Evolutionary conservation across 2,329 filamentous ascomycete genomes (phyloP).

Genomic region (Hypoxylon sp.): DNA sequence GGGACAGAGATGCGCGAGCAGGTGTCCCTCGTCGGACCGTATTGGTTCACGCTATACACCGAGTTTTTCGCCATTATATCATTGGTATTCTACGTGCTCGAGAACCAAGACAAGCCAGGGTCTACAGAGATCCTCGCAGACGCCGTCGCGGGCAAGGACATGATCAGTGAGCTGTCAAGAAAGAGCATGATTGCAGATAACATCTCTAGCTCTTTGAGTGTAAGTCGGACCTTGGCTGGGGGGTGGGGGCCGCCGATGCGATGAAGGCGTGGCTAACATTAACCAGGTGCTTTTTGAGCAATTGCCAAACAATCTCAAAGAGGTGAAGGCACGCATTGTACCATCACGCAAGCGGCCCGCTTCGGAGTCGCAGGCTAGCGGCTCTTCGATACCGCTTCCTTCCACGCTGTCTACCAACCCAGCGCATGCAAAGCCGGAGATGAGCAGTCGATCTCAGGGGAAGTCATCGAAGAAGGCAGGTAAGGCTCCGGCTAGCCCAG

Average conservation of each 20-base stretch:
- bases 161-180: slow-evolving; percentile 79
- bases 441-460: slow-evolving; percentile 26
- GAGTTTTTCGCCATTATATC: slow-evolving; percentile 84
- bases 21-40: slow-evolving; percentile 78
- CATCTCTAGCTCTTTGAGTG: slow-evolving; percentile 79
- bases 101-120: slow-evolving; percentile 78
- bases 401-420: slow-evolving; percentile 41
- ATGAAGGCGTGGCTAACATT: slow-evolving; percentile 32
- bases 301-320: slow-evolving; percentile 75
- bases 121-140: slow-evolving; percentile 84
- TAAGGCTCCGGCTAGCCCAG: slow-evolving; percentile 33
- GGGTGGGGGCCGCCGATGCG: too few species aligned
- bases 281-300: slow-evolving; percentile 80
- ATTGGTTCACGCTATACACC: slow-evolving; percentile 88
- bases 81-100: slow-evolving; percentile 79
- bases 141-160: slow-evolving; percentile 83
- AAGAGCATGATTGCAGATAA: slow-evolving; percentile 89
- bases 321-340: slow-evolving; percentile 49
- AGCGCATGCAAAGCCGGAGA: slow-evolving; percentile 23
- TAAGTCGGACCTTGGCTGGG: slow-evolving; percentile 53
- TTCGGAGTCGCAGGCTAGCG: slow-evolving; percentile 51
- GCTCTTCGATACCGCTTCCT: slow-evolving; percentile 42
- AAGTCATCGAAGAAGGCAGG: slow-evolving; percentile 35
- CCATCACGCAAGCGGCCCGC: slow-evolving; percentile 66
- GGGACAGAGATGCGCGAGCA: slow-evolving; percentile 79